Evolutionary conservation across 225 moss, liverwort and hornwort genomes (phyloP), one percentile per base, ranked within the genome.

Genomic region (Physcomitrellopsis africana): DNA sequence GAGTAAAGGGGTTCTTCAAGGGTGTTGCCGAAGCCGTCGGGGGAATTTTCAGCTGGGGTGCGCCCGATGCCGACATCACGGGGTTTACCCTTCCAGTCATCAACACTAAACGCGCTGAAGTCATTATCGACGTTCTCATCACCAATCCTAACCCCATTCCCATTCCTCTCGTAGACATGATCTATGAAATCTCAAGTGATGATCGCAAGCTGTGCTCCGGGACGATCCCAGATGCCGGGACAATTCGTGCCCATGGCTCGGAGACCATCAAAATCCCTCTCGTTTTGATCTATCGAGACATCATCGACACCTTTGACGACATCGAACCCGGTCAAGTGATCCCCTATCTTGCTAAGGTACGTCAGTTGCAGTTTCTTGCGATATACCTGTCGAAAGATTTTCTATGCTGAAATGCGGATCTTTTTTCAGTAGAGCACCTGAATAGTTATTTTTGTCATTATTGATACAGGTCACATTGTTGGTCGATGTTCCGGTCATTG

Each of bases 121-220:
- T 96, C 54, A 53, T 96, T 46, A 85, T 96, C 9, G 87, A 90
- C 8, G 90, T 96, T 51, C 84, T 86, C 65, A 90, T 96, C 78
- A 90, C 78, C 45, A 96, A 96, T 23, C 96, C 96, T 0, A 93
- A 93, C 60, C 96, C 93, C 0, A 68, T 96, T 9, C 96, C 96
- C 3, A 92, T 96, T 61, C 96, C 96, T 22, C 84, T 96, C 49
- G 83, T 93, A 51, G 92, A 96, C 19, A 93, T 96, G 81, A 57
- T 89, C 46, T 96, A 96, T 45, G 74, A 85, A 1, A 83, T 96
- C 55, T 79, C 86, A 70, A 93, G 93, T 19, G 90, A 87, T 1
- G 77, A 80, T 5, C 68, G 87, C 11, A 88, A 90, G 77, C 88
- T 96, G 19, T 80, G 89, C 63, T 80, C 92, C 3, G 96, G 96